Evolutionary conservation across 805 yeast genomes (phyloP), one percentile per base, ranked within the genome.

Genomic region (Ogataea parapolymorpha): DNA sequence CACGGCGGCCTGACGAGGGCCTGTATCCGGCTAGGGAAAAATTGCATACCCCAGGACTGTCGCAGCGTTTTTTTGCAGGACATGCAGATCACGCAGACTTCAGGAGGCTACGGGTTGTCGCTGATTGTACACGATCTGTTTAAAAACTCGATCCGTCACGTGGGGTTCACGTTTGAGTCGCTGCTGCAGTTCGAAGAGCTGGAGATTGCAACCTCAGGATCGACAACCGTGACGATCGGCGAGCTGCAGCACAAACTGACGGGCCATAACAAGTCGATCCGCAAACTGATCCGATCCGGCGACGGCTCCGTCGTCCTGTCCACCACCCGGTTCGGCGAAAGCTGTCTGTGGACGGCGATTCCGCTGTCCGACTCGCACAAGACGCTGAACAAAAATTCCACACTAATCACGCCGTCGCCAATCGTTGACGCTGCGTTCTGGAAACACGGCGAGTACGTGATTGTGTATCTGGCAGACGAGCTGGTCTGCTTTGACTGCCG

Each of bases 181-280:
- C 20, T 67, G 6, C 39, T 66, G 8, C 51, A 54, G 36, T 51
- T 57, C 38, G 51, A 48, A 17, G 47, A 49, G 28, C 15, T 24
- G 13, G 37, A 39, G 14, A 29, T 17, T 5, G 18, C 43, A 12
- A 18, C 26, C 30, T 20, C 31, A 8, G 15, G 24, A 12, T 14
- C 32, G 12, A 26, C 25, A 4, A 13, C 11, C 2, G 29, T 29
- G 14, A 8, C 24, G 9, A 49, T 65, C 9, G 70, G 68, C 5
- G 47, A 46, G 5, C 49, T 80, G 8, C 65, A 70, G 17, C 72
- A 80, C 47, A 80, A 83, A 50, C 76, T 82, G 40, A 87, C 95
- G 2, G 98, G 98, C 1, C 96, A 89, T 56, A 75, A 79, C 41
- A 89, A 89, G 56, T 85, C 96, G 0, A 80, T 90, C 16, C 78